Evolutionary conservation across 169 alveolate genomes (phyloP), one percentile per base, ranked within the genome.

Genomic region (Miamiensis avidus): DNA sequence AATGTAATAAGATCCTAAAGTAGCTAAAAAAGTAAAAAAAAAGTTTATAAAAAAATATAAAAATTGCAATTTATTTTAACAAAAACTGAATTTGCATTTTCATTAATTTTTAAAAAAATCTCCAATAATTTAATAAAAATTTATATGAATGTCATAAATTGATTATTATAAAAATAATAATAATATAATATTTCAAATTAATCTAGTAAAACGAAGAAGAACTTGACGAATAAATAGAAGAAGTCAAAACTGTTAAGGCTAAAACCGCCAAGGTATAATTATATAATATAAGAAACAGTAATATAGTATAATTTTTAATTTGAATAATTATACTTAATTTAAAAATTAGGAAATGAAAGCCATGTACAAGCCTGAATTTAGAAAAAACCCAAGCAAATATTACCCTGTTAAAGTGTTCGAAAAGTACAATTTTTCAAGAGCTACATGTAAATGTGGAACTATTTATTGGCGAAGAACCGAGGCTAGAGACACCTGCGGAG

Each of bases 321-420:
- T 0, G 69, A 0, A 31, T 31, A 16, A 29, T 29, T 31, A 29
- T 29, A 0, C 15, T 76, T 75, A 82, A 30, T 81, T 75, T 86
- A 78, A 83, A 34, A 85, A 76, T n/a, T 89, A 95, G 96, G 97
- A 95, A 91, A 90, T 95, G 34, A 93, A 95, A 78, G 93, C 92
- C 65, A 77, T 92, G 72, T 93, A 93, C 31, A 84, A 94, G 78
- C 97, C 98, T 6, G 95, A 93, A 81, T 95, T 95, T 74, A 89
- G 91, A 87, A 72, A 76, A 69, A 88, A 88, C 65, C 97, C 97
- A 31, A 96, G 91, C 31, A 88, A 89, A 86, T 95, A 92, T 82
- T 95, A 95, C 76, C 98, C 98, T n/a, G 93, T 92, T 1, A 82
- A 89, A 34, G 94, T 95, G 1, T 92, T 95, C 78, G 88, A 89